Evolutionary conservation across 805 yeast genomes (phyloP), one percentile per base, ranked within the genome.

Genomic region (Starmerella bombi): DNA sequence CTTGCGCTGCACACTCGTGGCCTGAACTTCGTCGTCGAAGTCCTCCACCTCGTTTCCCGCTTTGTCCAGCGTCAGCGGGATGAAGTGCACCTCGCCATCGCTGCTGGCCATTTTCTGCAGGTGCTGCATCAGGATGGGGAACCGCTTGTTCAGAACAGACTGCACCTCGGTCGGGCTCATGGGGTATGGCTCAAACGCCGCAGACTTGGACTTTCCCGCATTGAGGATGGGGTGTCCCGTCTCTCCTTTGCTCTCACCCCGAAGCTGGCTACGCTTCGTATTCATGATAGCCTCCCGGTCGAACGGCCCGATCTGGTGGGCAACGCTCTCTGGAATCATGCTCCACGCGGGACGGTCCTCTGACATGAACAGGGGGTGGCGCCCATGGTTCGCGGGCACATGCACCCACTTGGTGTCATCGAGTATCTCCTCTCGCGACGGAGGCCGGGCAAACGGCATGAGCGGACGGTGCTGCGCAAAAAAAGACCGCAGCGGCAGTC

Each of bases 391-490:
- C 21, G 25, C 21, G n/a, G 44, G 35, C 10, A 49, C 45, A 32
- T 42, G 48, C 15, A 52, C 56, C 45, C 48, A 50, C 42, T 42
- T 45, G 2, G 62, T 60, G 21, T 54, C 56, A 19, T 45, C 44
- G 17, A 17, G 31, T 9, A 44, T 44, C 27, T 31, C 22, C 36
- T 43, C 25, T 27, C 38, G 10, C 10, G 22, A n/a, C 16, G 15
- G 31, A 5, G 51, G 49, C 25, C 36, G 29, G 17, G 49, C 57
- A 40, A 64, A 60, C 10, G 69, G 66, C 44, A 67, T 50, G 29
- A 69, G 51, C 2, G 72, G 72, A 27, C 65, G 59, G 47, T 66
- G 65, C 12, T 71, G 69, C 10, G 71, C 69, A 49, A 66, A 64
- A 29, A 69, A 52, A 2, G 70, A 65, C 32, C 65, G 67, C 18